Conservation (phyloP, 495 filamentous ascomycete genomes). For the Extremus antarcticus region DNA sequence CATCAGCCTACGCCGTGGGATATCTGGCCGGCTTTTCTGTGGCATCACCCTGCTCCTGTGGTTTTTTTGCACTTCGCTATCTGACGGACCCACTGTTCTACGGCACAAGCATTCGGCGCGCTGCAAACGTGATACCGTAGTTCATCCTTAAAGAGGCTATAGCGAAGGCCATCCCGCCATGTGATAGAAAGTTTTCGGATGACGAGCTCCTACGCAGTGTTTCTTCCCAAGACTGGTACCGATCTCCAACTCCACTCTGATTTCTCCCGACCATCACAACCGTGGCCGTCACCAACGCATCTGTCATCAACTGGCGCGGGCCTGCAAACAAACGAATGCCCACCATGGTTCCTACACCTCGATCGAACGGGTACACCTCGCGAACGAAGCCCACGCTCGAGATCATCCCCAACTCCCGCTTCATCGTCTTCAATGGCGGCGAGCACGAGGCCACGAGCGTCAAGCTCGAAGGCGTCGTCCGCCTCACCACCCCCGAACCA, state of each 20-base stretch:
- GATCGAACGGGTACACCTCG: background rate
- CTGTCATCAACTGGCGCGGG: background rate
- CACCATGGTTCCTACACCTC: slow-evolving; percentile 1
- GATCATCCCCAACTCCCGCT: slow-evolving; percentile 28
- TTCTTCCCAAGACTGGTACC: background rate
- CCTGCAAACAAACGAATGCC: background rate
- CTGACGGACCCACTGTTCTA: background rate
- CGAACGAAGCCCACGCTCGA: slow-evolving; percentile 20
- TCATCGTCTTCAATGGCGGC: slow-evolving; percentile 31
- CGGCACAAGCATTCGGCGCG: background rate
- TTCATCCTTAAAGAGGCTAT: background rate
- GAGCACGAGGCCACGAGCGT: slow-evolving; percentile 24
- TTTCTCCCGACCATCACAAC: background rate
- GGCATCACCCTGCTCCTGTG: background rate
- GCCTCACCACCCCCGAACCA: slow-evolving; percentile 26
- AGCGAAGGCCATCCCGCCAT: too few species aligned
- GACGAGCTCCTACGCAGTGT: background rate
- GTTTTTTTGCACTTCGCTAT: background rate
- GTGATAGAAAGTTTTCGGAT: background rate
- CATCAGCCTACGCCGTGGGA: too few species aligned
- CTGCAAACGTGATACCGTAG: background rate
- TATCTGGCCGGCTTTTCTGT: too few species aligned
- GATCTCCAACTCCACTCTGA: background rate
- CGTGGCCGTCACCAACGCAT: background rate
- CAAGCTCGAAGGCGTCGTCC: slow-evolving; percentile 28